Conservation (phyloP, 2,329 filamentous ascomycete genomes). For the Cryphonectria nitschkei region DNA sequence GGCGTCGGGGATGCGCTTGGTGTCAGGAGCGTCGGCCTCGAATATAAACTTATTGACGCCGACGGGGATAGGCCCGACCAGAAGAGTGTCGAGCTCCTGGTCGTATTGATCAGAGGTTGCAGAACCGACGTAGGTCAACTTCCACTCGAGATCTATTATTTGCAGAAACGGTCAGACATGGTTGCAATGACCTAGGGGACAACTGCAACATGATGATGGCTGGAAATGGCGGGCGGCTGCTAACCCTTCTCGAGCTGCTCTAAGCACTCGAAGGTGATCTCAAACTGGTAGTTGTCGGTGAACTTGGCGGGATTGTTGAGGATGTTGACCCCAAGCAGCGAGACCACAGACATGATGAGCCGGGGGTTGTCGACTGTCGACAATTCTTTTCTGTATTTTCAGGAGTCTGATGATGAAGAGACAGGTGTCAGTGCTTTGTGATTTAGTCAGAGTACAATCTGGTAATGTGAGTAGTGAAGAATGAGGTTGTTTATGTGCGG, state of each 20-base stretch:
- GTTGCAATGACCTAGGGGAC: not conserved
- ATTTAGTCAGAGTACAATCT: not conserved
- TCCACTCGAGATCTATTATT: slow-evolving; percentile 90
- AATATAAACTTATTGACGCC: slow-evolving; percentile 99
- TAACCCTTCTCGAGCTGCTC: slow-evolving; percentile 91
- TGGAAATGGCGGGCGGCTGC: slow-evolving; percentile 26
- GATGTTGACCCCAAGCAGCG: slow-evolving; percentile 91
- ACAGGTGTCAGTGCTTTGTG: slow-evolving; percentile 22
- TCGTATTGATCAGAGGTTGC: slow-evolving; percentile 98
- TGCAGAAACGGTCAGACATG: slow-evolving; percentile 8
- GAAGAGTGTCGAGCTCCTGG: slow-evolving; percentile 94
- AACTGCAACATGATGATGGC: not conserved
- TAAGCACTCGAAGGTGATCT: slow-evolving; percentile 98
- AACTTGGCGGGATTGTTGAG: slow-evolving; percentile 97
- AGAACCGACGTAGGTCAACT: slow-evolving; percentile 97
- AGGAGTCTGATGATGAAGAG: slow-evolving; percentile 3
- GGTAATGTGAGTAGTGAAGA: not conserved
- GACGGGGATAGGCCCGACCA: slow-evolving; percentile 95
- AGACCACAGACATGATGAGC: slow-evolving; percentile 84
- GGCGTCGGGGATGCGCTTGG: slow-evolving; percentile 85
- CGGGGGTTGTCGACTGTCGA: slow-evolving; percentile 38
- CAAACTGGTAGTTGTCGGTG: slow-evolving; percentile 90
- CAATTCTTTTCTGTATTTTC: slow-evolving; percentile 22
- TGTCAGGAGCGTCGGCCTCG: slow-evolving; percentile 90
- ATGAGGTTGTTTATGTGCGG: slow-evolving; percentile 4